These are phyloP conservation scores for Mortierella sp. DNA, from an alignment of 371 early-diverging fungal genomes.

Conservation along the genomic window DNA sequence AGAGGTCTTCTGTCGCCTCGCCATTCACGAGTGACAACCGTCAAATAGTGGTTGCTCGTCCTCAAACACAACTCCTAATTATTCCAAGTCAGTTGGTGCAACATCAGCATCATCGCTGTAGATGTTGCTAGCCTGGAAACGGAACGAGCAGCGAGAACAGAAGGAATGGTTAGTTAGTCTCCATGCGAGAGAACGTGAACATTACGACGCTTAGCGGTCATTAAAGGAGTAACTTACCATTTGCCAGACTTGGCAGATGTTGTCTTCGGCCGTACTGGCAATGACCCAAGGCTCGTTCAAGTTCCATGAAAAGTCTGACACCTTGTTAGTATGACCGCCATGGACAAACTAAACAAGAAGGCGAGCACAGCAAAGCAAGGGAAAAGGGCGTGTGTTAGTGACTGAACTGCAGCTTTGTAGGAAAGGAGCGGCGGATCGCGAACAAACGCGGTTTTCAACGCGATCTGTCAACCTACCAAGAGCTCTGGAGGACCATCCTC, in stretches of 20 bases:
- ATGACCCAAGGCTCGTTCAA: conserved; percentile 96
- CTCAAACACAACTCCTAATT: not conserved
- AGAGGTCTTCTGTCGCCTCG: not conserved
- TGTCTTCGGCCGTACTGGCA: conserved; percentile 96
- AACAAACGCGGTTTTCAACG: not conserved
- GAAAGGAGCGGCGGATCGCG: not conserved
- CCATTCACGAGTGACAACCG: not conserved
- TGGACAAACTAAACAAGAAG: conserved; percentile 90
- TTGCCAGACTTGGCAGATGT: conserved; percentile 98
- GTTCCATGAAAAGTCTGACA: conserved; percentile 98
- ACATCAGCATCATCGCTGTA: conserved; percentile 61
- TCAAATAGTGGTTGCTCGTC: not conserved
- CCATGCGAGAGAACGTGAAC: too few species aligned
- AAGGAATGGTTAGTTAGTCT: not conserved
- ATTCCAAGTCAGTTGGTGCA: conserved; percentile 52
- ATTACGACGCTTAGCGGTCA: not conserved
- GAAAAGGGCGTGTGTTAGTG: not conserved
- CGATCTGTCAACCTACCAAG: conserved; percentile 66
- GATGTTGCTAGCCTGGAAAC: conserved; percentile 57
- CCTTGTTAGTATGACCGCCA: conserved; percentile 98
- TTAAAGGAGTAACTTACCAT: conserved; percentile 73
- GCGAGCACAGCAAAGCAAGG: not conserved
- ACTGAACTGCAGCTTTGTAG: not conserved
- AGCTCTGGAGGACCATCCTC: conserved; percentile 99
- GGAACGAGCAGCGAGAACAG: not conserved